Evolutionary conservation across 257 asterid species (phyloP), one percentile per base, ranked within the genome.

Genomic region (Leonotis leonurus): DNA sequence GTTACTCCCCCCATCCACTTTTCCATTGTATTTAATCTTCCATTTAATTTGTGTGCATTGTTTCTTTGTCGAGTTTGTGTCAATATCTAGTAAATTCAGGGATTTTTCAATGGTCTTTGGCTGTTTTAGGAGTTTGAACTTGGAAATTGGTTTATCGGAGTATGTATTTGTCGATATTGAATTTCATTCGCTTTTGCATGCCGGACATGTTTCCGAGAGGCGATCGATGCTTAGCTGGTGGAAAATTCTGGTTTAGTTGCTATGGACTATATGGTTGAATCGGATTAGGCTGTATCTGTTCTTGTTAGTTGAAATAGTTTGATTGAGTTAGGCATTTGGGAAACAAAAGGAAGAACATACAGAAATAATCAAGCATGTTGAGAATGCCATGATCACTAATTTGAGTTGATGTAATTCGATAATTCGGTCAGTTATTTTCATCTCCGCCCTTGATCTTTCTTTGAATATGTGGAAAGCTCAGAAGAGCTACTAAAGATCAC

Each of bases 1-100:
- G 99, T 89, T 48, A 68, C 72, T 60, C 27, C 18, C 22, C 65
- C 40, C 16, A 25, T 6, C 37, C 0, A 12, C 16, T 48, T 29
- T 50, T 18, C 18, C 13, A 8, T 48, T 61, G 21, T 49, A 25
- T 52, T 30, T 8, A 4, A 39, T 48, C 13, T 26, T 44, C 37
- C 62, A 62, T 33, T 51, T 49, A 13, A 48, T 43, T 32, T 37
- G 27, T 63, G n/a, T 33, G 35, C 22, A 50, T 17, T n/a, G 29
- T 39, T 52, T 50, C 2, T 58, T 36, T 11, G 8, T 53, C 7
- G 20, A 13, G 5, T 56, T 9, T 43, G 35, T 3, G n/a, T n/a
- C n/a, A 24, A 37, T 14, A 6, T 27, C 48, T 39, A 12, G 16
- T 32, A 14, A 5, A 10, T 43, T 20, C 26, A 8, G 48, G 14